phyloP scores from a whole-genome alignment of 2,329 filamentous ascomycete genomes.

The Beauveria medogensis region DNA sequence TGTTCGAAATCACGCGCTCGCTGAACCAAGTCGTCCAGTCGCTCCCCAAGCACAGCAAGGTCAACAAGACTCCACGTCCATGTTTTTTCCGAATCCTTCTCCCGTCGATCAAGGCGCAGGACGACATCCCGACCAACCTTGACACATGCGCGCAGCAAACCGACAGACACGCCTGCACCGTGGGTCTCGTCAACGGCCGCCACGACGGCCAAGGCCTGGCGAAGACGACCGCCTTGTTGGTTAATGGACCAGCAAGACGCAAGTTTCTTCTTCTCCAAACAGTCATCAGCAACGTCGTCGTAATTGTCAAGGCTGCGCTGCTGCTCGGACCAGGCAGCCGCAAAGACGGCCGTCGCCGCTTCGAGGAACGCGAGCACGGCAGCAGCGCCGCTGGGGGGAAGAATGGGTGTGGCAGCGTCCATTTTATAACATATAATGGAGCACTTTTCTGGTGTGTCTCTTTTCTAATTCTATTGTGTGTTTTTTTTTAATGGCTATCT shows the following conservation, averaged over 20 bases:
- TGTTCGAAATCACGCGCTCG: background rate
- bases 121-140: slow-evolving; percentile 20
- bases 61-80: background rate
- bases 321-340: slow-evolving; percentile 6
- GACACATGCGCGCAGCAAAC: slow-evolving; percentile 14
- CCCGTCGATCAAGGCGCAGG: slow-evolving; percentile 15
- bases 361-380: slow-evolving; percentile 16
- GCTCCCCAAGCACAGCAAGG: background rate
- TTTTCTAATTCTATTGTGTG: background rate
- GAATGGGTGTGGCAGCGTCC: slow-evolving; percentile 15
- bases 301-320: background rate
- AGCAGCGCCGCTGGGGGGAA: background rate
- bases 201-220: background rate
- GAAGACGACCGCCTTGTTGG: background rate
- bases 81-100: background rate
- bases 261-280: background rate
- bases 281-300: background rate
- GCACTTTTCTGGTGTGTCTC: background rate
- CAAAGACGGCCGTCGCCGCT: slow-evolving; percentile 12
- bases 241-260: background rate
- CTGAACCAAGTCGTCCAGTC: background rate
- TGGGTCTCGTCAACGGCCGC: background rate
- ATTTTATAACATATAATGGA: slow-evolving; percentile 27
- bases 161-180: background rate
- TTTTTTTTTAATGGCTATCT: background rate